Conservation (phyloP, 768 basidiomycete genomes). For the Pleurotus eryngii region DNA sequence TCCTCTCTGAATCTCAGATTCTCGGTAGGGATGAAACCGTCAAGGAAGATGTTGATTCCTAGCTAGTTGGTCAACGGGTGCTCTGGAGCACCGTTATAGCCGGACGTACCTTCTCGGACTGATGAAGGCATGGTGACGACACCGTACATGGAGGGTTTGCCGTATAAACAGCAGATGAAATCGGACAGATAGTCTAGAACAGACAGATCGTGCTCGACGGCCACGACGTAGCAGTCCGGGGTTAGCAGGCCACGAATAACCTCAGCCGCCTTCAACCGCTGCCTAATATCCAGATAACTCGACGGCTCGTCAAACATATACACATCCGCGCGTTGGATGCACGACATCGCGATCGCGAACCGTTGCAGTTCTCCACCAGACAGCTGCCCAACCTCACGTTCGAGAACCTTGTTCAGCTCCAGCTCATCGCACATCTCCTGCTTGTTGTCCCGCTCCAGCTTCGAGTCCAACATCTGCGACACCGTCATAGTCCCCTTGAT, state of each 20-base stretch:
- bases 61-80: neutral
- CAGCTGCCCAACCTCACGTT: slow-evolving; percentile 80
- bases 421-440: slow-evolving; percentile 81
- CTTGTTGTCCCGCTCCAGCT: slow-evolving; percentile 87
- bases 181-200: slow-evolving; percentile 98
- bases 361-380: slow-evolving; percentile 97
- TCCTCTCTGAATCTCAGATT: slow-evolving; percentile 98
- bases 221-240: slow-evolving; percentile 89
- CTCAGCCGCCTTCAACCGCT: slow-evolving; percentile 91
- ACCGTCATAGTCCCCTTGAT: slow-evolving; percentile 91
- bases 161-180: slow-evolving; percentile 96
- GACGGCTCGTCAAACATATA: slow-evolving; percentile 99
- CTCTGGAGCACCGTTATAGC: neutral
- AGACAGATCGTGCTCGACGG: slow-evolving; percentile 98
- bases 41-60: slow-evolving; percentile 99
- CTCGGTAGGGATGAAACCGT: slow-evolving; percentile 98
- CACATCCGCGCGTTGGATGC: slow-evolving; percentile 95
- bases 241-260: slow-evolving; percentile 86
- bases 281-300: slow-evolving; percentile 94
- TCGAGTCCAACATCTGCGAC: slow-evolving; percentile 86
- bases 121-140: slow-evolving; percentile 99
- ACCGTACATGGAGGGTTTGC: slow-evolving; percentile 95
- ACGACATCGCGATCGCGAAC: slow-evolving; percentile 97
- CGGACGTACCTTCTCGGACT: slow-evolving; percentile 82
- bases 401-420: slow-evolving; percentile 82